Conservation (phyloP, 371 early-diverging fungal genomes). For the Massospora cicadina region DNA sequence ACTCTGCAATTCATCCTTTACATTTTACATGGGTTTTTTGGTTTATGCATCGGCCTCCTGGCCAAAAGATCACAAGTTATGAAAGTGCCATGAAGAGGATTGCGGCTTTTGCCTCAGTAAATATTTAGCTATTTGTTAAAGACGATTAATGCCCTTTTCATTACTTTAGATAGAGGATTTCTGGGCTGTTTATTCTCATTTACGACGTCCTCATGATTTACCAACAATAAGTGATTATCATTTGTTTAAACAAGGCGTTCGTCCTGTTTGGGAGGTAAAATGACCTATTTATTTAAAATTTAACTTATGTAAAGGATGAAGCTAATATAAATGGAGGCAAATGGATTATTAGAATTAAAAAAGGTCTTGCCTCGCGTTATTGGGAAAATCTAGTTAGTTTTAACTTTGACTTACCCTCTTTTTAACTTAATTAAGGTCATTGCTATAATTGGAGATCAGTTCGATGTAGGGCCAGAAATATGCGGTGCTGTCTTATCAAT, state of each 20-base stretch:
- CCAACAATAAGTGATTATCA: conserved; percentile 86
- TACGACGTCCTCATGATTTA: conserved; percentile 72
- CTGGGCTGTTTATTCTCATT: conserved; percentile 77
- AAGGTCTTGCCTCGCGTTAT: conserved; percentile 80
- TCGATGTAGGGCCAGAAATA: conserved; percentile 74
- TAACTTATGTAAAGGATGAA: conserved; percentile 30
- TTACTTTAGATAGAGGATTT: conserved; percentile 61
- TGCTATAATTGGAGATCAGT: conserved; percentile 84
- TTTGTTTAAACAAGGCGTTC: conserved; percentile 84
- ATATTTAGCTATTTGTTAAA: conserved; percentile 10
- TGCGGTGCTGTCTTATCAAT: conserved; percentile 93
- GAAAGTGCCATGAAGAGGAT: conserved; percentile 71
- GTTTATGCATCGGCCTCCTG: conserved; percentile 81
- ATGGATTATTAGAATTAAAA: conserved; percentile 91
- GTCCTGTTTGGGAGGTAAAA: conserved; percentile 93
- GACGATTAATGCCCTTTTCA: not conserved
- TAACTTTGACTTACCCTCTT: not conserved
- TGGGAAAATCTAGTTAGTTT: conserved; percentile 71
- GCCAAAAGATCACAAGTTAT: conserved; percentile 72
- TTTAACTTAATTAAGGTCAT: conserved; percentile 30
- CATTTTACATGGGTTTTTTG: conserved; percentile 54
- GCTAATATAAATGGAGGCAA: conserved; percentile 89
- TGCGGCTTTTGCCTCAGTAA: conserved; percentile 61
- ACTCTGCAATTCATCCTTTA: conserved; percentile 7
- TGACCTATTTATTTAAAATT: not conserved